phyloP scores from a whole-genome alignment of 495 filamentous ascomycete species.

The Neurospora sp. region DNA sequence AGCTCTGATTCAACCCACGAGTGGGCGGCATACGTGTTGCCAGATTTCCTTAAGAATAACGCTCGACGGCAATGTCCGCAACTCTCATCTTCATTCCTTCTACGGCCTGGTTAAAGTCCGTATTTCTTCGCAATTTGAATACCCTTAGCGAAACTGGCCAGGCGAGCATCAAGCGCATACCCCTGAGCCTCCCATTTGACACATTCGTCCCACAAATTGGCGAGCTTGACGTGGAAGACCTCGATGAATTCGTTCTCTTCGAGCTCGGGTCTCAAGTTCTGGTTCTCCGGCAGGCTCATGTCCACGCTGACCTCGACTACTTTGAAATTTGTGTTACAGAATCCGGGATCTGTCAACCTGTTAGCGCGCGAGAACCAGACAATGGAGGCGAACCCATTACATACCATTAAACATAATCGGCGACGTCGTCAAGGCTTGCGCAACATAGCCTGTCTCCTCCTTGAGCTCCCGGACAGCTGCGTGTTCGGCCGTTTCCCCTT shows the following conservation, averaged over 20 bases:
- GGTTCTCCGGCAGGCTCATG: conserved; percentile 57
- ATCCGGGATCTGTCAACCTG: conserved; percentile 45
- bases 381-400: conserved; percentile 1
- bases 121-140: conserved; percentile 63
- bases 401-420: conserved; percentile 79
- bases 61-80: not conserved
- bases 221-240: conserved; percentile 62
- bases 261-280: conserved; percentile 57
- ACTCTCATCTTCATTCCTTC: not conserved
- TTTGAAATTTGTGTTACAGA: conserved; percentile 80
- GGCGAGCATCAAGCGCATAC: conserved; percentile 75
- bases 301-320: conserved; percentile 79
- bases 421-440: conserved; percentile 53
- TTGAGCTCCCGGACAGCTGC: conserved; percentile 81
- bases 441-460: conserved; percentile 91
- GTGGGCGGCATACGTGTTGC: not conserved
- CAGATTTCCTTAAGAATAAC: not conserved
- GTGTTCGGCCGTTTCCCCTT: conserved; percentile 64
- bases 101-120: conserved; percentile 20
- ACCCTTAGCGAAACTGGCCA: conserved; percentile 77
- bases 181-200: conserved; percentile 61
- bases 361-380: not conserved
- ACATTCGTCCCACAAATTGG: conserved; percentile 55
- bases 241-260: conserved; percentile 91
- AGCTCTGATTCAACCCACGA: conserved; percentile 31